Evolutionary conservation across 179 eudicot species (phyloP), one percentile per base, ranked within the genome.

Genomic region (Carnegiea gigantea): DNA sequence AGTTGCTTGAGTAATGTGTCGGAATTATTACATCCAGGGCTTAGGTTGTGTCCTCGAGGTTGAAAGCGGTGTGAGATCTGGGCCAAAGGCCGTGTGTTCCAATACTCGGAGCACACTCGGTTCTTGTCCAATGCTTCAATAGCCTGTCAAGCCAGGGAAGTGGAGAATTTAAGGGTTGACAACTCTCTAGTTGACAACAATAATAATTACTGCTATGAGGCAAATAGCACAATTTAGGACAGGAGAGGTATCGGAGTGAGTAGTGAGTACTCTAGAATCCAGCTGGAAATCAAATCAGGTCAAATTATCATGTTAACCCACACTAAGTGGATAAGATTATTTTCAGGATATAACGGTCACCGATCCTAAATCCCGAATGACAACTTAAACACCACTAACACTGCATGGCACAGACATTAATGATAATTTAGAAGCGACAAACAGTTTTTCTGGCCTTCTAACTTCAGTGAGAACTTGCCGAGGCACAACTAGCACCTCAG

Each of bases 1-100:
- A 97, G 84, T 78, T 93, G 89, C 49, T 79, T 81, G 23, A 97
- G 87, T 70, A 87, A 64, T 65, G 79, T 67, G 77, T 91, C 93
- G 24, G 86, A 13, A 73, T 82, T 85, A 28, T 59, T 83, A 33
- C 70, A 26, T 71, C n/a, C 38, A 49, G 77, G 77, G 54, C 79
- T 87, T 36, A n/a, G 79, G 48, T 75, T 38, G 73, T 70, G 79
- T 40, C 77, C 87, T 83, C 83, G 80, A 1, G 86, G 28, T 79
- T 83, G 90, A 78, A 87, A 84, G 71, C 86, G 87, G 64, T 79
- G 92, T 60, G 94, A 85, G 83, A 91, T 87, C 80, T 90, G 89
- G 84, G 89, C 85, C 33, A 90, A 83, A 23, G 97, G 92, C n/a
- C 92, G 90, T 68, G 95, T 89, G 79, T 85, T 89, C 99, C 99